Evolutionary conservation across 345 rosid genomes (phyloP), one percentile per base, ranked within the genome.

Genomic region (Populus davidiana): DNA sequence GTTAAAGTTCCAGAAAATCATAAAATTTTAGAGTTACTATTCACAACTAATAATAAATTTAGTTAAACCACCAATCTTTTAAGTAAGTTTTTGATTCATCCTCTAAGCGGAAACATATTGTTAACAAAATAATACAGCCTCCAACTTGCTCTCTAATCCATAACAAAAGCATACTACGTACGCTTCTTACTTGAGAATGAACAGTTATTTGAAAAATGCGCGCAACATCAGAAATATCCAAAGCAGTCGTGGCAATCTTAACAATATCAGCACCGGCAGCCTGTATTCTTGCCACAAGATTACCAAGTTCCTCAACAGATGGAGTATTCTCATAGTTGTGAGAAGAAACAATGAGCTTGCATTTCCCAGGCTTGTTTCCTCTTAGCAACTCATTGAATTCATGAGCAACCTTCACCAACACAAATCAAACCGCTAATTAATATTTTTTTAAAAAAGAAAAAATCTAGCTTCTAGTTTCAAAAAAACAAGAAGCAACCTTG

Each of bases 251-350:
- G 31, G 94, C 98, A 86, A 93, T 88, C 85, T 96, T 96, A 70
- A 93, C 98, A 66, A 93, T 96, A 70, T 95, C 96, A 31, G 97
- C 98, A 79, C 97, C 98, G 77, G 91, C 44, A 36, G 89, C 86
- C 77, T 87, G 96, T 76, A 93, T 92, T 75, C 87, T 87, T 49
- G 88, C 84, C 78, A 89, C 98, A 77, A 95, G 93, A 79, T 88
- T 88, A 50, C 86, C 86, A 63, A 95, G 96, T 50, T 91, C 97
- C 86, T 93, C 98, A 66, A 83, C 83, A 59, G 93, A 90, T 8
- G 99, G 96, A 78, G 99, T 93, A 72, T 44, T 83, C 84, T 92
- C 83, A 81, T 96, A 93, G 81, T 96, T 96, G 83, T 96, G 97
- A 0, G 96, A 90, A 63, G 99, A 96, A 81, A 96, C 94, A 62